Base-by-base conservation (phyloP, 2,329 filamentous ascomycete species). In the Juglanconis oblonga region DNA sequence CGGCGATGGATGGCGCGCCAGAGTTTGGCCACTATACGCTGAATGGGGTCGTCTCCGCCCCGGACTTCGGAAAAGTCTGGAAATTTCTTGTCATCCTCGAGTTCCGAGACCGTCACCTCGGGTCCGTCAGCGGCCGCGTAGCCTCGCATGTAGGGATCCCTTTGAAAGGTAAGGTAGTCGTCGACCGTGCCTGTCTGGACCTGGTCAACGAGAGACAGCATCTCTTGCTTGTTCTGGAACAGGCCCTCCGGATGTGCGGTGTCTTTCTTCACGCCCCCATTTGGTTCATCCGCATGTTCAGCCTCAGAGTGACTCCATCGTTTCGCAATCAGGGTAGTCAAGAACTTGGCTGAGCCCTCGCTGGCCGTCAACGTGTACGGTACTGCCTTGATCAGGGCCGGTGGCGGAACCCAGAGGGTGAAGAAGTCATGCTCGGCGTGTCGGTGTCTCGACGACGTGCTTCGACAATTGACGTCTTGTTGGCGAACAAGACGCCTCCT, bases 51-150 rank as follows among this genome's bases (percentile, higher is more conserved):
- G 51, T 71, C 72, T 9, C 70, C 65, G 14, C 67, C 68, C 11
- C 71, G 69, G 3, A 76, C 74, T 31, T 81, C 75, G 1, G 78
- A 70, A 40, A 71, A 68, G 2, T 74, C 74, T 1, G 82, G 81
- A 49, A 78, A 79, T 14, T 77, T 69, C 14, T 75, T 66, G 59
- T 87, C 83, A 32, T 79, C 74, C n/a, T 67, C 69, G 31, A 72
- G 77, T 54, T 85, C 78, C 1, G 83, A 84, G 10, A 87, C 72
- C 3, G 69, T 72, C 5, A 86, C 64, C 7, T 75, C 72, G 0
- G 81, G 81, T 0, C 77, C 79, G 57, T 82, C 76, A 1, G 81
- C 70, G 7, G 73, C 74, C 8, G 84, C 83, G 66, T 84, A 86
- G 13, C 80, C 77, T 36, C 80, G 76, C 52, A 80, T 74, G 63